Conservation (phyloP, 768 basidiomycete species). For the Rhodosporidiobolus odoratus region DNA sequence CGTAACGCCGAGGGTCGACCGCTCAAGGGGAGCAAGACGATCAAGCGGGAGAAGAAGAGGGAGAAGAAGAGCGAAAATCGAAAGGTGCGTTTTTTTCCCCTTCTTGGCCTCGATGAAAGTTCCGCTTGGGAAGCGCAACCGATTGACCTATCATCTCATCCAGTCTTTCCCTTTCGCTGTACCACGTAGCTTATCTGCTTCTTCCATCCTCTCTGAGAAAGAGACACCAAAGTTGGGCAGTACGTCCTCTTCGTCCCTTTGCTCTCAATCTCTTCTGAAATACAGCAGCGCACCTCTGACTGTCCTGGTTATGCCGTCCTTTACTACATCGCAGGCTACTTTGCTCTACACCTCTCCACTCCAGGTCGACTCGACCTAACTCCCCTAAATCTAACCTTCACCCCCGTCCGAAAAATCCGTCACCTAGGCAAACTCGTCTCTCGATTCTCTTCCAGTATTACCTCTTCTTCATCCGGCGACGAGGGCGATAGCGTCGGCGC, state of each 20-base stretch:
- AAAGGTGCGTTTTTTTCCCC: background rate
- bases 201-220: background rate
- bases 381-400: slow-evolving; percentile 1
- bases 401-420: slow-evolving; percentile 7
- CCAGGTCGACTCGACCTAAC: slow-evolving; percentile 24
- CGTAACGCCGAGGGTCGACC: slow-evolving; percentile 7
- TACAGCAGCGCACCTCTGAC: too few relatives aligned
- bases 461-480: background rate
- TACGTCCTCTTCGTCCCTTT: background rate
- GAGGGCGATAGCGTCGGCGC: background rate
- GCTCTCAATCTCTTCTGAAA: background rate
- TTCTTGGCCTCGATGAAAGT: background rate
- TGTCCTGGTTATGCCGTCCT: background rate
- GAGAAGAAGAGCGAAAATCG: background rate
- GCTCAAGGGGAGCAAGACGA: slow-evolving; percentile 18
- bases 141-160: too few relatives aligned
- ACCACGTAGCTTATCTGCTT: background rate
- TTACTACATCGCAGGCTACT: slow-evolving; percentile 9
- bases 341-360: slow-evolving; percentile 19
- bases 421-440: slow-evolving; percentile 12
- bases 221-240: background rate
- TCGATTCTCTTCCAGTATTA: background rate
- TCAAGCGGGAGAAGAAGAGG: slow-evolving; percentile 10
- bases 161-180: background rate
- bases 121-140: too few relatives aligned